Evolutionary conservation across 805 yeast species (phyloP).

Genomic region (Yamadazyma nakazawae): DNA sequence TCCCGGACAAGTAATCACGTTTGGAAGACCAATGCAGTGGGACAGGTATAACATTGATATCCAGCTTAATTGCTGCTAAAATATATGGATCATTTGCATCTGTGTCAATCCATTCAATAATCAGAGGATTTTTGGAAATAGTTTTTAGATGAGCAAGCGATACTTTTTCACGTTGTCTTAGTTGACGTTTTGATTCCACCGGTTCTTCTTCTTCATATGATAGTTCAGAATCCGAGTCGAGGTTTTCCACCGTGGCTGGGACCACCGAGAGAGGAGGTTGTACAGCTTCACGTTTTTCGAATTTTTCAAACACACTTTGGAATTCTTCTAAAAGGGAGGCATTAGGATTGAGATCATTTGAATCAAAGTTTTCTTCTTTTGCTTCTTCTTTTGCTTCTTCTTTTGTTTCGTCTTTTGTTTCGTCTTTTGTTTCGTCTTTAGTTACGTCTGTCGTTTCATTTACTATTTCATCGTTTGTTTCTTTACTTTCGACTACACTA

Average conservation of each 20-base stretch:
- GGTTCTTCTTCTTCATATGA: conserved; percentile 16
- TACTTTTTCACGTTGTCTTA: conserved; percentile 51
- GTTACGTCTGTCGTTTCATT: no score
- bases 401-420: no score
- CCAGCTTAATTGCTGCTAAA: conserved; percentile 59
- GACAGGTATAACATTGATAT: conserved; percentile 66
- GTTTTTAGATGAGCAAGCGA: conserved; percentile 69
- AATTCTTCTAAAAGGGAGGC: background rate
- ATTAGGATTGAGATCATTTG: background rate
- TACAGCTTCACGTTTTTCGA: background rate
- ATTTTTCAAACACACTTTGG: conserved; percentile 4
- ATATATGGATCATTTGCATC: conserved; percentile 79
- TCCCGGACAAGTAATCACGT: conserved; percentile 66
- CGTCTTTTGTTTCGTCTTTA: no score
- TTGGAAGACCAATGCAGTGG: conserved; percentile 85
- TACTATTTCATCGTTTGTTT: no score
- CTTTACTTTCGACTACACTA: no score
- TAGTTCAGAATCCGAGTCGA: conserved; percentile 1
- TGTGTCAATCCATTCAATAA: conserved; percentile 83
- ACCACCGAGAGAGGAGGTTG: background rate
- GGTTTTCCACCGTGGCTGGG: background rate
- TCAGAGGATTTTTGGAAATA: conserved; percentile 57
- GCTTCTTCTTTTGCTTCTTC: no score
- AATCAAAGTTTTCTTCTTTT: no score
- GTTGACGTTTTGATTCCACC: conserved; percentile 47